These are phyloP conservation scores for Cladosporium sp. DNA, from an alignment of 2,329 filamentous ascomycete species.

Conservation along the genomic window DNA sequence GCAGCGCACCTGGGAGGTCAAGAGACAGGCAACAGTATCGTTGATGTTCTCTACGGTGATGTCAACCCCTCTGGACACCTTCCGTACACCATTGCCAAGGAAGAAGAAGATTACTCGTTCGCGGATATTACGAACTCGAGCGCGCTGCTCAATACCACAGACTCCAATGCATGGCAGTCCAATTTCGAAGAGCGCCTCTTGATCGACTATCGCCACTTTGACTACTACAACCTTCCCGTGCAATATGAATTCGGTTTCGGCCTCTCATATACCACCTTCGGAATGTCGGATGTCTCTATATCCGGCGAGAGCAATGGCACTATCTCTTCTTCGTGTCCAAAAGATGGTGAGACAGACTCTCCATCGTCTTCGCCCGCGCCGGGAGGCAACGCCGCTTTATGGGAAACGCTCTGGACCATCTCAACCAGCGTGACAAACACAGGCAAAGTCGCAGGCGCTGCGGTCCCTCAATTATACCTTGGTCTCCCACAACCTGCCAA, in stretches of 20 bases:
- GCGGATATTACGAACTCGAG: slow-evolving; percentile 41
- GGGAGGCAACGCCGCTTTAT: slow-evolving; percentile 58
- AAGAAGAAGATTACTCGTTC: slow-evolving; percentile 36
- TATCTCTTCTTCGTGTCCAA: slow-evolving; percentile 66
- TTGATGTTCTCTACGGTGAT: slow-evolving; percentile 42
- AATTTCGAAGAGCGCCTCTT: slow-evolving; percentile 55
- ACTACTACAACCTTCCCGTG: slow-evolving; percentile 39
- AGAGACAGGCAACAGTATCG: slow-evolving; percentile 42
- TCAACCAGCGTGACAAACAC: slow-evolving; percentile 53
- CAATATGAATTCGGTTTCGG: slow-evolving; percentile 36
- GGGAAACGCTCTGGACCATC: slow-evolving; percentile 51
- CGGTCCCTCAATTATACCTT: slow-evolving; percentile 60
- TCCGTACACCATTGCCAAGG: slow-evolving; percentile 42
- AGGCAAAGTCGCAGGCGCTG: slow-evolving; percentile 48
- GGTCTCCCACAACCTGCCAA: slow-evolving; percentile 42
- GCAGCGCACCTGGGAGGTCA: slow-evolving; percentile 46
- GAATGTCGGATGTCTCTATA: slow-evolving; percentile 47
- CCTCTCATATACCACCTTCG: slow-evolving; percentile 34
- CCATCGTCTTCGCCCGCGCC: not conserved
- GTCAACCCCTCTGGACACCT: slow-evolving; percentile 43
- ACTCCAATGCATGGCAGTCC: slow-evolving; percentile 46
- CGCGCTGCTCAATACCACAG: slow-evolving; percentile 33
- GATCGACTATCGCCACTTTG: slow-evolving; percentile 57
- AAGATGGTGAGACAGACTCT: slow-evolving; percentile 16
- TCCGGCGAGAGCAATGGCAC: slow-evolving; percentile 94